phyloP scores from a whole-genome alignment of 129 eudicot genomes.

The Centaurea solstitialis region DNA sequence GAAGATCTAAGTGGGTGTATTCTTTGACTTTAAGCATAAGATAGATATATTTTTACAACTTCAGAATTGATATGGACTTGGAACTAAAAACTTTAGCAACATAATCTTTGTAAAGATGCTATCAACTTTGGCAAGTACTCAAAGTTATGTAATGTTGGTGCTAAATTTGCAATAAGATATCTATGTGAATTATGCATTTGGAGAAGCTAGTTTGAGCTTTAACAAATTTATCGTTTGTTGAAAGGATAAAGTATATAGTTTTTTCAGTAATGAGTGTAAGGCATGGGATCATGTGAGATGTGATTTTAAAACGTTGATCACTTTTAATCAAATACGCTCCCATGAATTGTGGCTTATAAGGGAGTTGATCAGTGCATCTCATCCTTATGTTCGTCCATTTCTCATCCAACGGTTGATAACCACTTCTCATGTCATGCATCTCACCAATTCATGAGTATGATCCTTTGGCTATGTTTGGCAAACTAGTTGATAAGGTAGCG shows the following conservation, averaged over 20 bases:
- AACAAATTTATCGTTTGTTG: neutral
- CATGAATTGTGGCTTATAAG: too few relatives aligned
- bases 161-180: neutral
- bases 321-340: too few relatives aligned
- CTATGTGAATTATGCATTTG: neutral
- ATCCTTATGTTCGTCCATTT: too few relatives aligned
- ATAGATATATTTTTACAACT: neutral
- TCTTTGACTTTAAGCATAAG: neutral
- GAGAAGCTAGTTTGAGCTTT: neutral
- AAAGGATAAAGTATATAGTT: neutral
- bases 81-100: neutral
- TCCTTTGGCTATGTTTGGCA: too few relatives aligned
- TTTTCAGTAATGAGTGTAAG: neutral
- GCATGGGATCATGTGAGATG: too few relatives aligned
- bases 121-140: conserved; percentile 8
- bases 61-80: conserved; percentile 9
- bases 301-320: too few relatives aligned
- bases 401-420: too few relatives aligned
- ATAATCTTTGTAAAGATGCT: neutral
- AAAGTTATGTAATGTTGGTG: neutral
- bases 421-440: too few relatives aligned
- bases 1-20: neutral
- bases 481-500: too few relatives aligned
- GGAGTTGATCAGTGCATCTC: too few relatives aligned
- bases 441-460: too few relatives aligned